These are phyloP conservation scores for Kodamaea lidongshanica DNA, from an alignment of 805 yeast species.

Conservation along the genomic window DNA sequence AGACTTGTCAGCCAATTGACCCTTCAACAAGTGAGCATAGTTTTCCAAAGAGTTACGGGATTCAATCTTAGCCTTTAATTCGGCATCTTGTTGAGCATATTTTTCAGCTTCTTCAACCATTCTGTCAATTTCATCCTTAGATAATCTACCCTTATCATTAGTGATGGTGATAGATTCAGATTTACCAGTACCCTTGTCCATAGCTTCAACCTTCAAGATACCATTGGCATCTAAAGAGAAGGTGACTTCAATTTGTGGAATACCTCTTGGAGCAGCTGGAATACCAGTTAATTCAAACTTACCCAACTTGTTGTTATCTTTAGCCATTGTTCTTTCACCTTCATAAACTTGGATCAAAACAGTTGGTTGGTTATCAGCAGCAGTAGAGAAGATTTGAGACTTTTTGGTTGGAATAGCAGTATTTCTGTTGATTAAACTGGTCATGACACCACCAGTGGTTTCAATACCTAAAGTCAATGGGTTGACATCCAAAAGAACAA, in stretches of 20 bases:
- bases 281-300: slow-evolving; percentile 97
- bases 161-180: slow-evolving; percentile 97
- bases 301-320: slow-evolving; percentile 96
- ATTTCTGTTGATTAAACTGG: slow-evolving; percentile 99
- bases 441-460: slow-evolving; percentile 98
- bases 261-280: slow-evolving; percentile 99
- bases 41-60: slow-evolving; percentile 41
- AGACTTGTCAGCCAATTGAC: slow-evolving; percentile 34
- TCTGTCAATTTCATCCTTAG: slow-evolving; percentile 94
- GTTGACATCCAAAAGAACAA: slow-evolving; percentile 92
- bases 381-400: slow-evolving; percentile 98
- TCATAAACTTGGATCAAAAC: slow-evolving; percentile 99
- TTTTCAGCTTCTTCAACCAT: slow-evolving; percentile 98
- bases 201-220: slow-evolving; percentile 97
- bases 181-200: slow-evolving; percentile 98
- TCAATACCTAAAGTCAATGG: slow-evolving; percentile 99
- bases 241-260: slow-evolving; percentile 98
- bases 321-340: slow-evolving; percentile 99
- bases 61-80: slow-evolving; percentile 38
- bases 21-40: slow-evolving; percentile 43
- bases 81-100: slow-evolving; percentile 47
- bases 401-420: slow-evolving; percentile 98
- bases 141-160: slow-evolving; percentile 97
- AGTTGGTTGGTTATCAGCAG: slow-evolving; percentile 97
- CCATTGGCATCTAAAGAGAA: slow-evolving; percentile 99